Evolutionary conservation across 305 asterid genomes (phyloP).

Genomic region (Ilex paraguariensis): DNA sequence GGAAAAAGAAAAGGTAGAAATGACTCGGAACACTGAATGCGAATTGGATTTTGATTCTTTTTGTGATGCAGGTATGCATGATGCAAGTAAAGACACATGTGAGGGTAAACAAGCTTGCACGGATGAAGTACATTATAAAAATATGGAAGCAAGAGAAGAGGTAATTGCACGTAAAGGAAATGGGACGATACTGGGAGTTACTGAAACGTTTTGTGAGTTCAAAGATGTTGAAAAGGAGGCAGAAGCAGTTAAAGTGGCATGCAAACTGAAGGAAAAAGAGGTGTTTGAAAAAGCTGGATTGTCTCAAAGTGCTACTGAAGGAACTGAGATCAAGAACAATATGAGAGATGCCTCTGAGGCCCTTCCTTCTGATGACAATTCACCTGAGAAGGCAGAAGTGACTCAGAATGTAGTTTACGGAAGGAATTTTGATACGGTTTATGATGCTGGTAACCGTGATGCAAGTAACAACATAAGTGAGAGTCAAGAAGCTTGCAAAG

Average conservation of each 20-base stretch:
- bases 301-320: neutral
- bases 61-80: slow-evolving; percentile 25
- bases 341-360: no score
- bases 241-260: slow-evolving; percentile 22
- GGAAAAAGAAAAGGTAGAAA: slow-evolving; percentile 25
- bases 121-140: slow-evolving; percentile 19
- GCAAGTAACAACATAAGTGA: slow-evolving; percentile 21
- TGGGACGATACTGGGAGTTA: slow-evolving; percentile 12
- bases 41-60: slow-evolving; percentile 28
- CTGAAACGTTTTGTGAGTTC: slow-evolving; percentile 29
- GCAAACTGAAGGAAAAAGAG: slow-evolving; percentile 24
- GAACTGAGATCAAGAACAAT: neutral
- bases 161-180: slow-evolving; percentile 19
- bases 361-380: no score
- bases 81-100: slow-evolving; percentile 17
- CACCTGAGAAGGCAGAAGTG: slow-evolving; percentile 18
- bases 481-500: slow-evolving; percentile 29
- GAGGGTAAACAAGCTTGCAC: slow-evolving; percentile 31
- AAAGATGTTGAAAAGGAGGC: slow-evolving; percentile 23
- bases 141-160: slow-evolving; percentile 26
- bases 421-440: slow-evolving; percentile 26
- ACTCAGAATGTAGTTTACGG: slow-evolving; percentile 27
- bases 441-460: slow-evolving; percentile 24
- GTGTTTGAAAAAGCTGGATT: slow-evolving; percentile 21
- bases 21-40: slow-evolving; percentile 23